These are phyloP conservation scores for Buxus sempervirens DNA, from an alignment of 164 flowering plant species.

Conservation along the genomic window DNA sequence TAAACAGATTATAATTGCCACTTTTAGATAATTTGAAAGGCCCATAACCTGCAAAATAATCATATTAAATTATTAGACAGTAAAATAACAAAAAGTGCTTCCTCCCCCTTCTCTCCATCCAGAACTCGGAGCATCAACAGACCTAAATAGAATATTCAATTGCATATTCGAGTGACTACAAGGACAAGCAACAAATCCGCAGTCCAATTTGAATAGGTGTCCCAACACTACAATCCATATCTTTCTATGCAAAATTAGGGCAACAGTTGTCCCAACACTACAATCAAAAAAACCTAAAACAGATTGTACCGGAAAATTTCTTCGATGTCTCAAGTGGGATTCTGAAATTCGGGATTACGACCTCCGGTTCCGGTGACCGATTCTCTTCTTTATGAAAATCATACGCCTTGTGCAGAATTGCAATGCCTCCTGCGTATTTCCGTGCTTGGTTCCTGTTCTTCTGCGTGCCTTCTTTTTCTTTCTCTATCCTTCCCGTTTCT, in stretches of 20 bases:
- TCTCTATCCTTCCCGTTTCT: too few species aligned
- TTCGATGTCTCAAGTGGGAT: neutral
- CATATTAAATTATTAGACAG: too few species aligned
- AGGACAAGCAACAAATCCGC: too few species aligned
- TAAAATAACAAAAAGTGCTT: too few species aligned
- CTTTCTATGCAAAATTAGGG: neutral
- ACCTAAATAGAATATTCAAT: too few species aligned
- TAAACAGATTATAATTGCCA: constrained; percentile 32
- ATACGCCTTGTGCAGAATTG: neutral
- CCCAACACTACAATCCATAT: too few species aligned
- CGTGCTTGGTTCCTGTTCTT: too few species aligned
- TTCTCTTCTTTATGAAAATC: neutral
- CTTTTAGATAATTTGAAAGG: constrained; percentile 28
- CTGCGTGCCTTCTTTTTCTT: too few species aligned
- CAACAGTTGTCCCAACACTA: neutral
- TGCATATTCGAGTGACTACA: neutral
- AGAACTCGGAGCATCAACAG: neutral
- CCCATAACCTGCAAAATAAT: constrained; percentile 36
- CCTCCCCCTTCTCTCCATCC: neutral
- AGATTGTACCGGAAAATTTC: neutral
- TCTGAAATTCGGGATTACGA: too few species aligned
- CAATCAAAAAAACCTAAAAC: neutral
- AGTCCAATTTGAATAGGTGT: too few species aligned
- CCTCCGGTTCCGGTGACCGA: neutral
- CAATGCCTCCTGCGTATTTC: too few species aligned